phyloP scores from a whole-genome alignment of 257 asterid genomes.

The Orobanche coerulescens region DNA sequence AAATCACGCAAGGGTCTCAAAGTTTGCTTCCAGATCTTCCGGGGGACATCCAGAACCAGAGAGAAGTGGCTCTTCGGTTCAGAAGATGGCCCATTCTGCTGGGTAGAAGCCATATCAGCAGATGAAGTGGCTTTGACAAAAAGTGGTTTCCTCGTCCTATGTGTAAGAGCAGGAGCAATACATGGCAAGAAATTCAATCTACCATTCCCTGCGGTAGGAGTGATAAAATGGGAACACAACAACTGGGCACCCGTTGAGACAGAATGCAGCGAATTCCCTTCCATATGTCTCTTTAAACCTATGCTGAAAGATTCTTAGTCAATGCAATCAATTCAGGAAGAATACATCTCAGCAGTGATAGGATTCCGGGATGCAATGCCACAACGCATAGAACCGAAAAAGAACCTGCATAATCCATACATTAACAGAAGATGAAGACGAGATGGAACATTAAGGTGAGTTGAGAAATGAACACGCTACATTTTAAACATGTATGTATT shows the following conservation, averaged over 20 bases:
- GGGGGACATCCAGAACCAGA: slow-evolving; percentile 54
- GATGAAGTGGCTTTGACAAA: slow-evolving; percentile 42
- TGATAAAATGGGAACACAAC: slow-evolving; percentile 29
- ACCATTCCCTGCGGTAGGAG: slow-evolving; percentile 29
- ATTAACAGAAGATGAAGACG: not conserved
- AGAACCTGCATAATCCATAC: not conserved
- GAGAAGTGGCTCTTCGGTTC: slow-evolving; percentile 44
- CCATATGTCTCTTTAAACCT: slow-evolving; percentile 35
- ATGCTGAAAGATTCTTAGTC: not conserved
- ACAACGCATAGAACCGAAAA: not conserved
- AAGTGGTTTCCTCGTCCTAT: slow-evolving; percentile 24
- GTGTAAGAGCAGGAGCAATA: slow-evolving; percentile 25
- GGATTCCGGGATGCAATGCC: slow-evolving; percentile 4
- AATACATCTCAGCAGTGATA: slow-evolving; percentile 6
- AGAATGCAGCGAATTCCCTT: slow-evolving; percentile 37
- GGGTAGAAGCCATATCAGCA: slow-evolving; percentile 34
- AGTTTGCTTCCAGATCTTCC: slow-evolving; percentile 68
- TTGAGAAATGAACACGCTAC: not conserved
- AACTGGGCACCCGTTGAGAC: slow-evolving; percentile 28
- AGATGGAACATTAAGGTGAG: not conserved
- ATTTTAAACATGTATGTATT: no score
- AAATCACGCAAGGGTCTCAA: slow-evolving; percentile 79
- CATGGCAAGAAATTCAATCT: slow-evolving; percentile 36
- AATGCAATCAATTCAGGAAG: not conserved
- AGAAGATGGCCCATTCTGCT: slow-evolving; percentile 35